Percentiles rank a stretch among this genome's conserved stretches.
Conservation (phyloP, 108 stramenopile species). For the Mediolabrus comicus region DNA sequence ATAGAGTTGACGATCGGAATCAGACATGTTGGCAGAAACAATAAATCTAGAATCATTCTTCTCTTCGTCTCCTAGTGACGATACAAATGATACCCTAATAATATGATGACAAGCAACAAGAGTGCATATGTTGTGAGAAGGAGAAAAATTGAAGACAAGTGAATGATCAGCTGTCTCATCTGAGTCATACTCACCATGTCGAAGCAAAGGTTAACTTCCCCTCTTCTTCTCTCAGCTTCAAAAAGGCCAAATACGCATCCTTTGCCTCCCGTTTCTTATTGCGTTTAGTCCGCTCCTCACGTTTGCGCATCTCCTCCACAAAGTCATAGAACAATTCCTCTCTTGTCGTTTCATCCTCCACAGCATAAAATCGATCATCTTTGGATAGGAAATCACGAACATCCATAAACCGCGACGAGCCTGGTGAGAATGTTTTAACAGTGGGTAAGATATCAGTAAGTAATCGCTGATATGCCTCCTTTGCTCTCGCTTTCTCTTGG, state of each 20-base stretch:
- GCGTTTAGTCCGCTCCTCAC: conserved; percentile 69
- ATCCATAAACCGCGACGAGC: conserved; percentile 53
- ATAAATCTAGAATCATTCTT: conserved; percentile 56
- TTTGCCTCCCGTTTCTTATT: conserved; percentile 69
- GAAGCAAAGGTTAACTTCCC: conserved; percentile 71
- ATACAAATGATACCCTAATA: conserved; percentile 53
- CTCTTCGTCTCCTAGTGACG: conserved; percentile 47
- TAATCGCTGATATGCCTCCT: conserved; percentile 68
- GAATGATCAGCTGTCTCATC: not conserved
- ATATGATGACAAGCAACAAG: not conserved
- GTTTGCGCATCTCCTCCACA: conserved; percentile 76
- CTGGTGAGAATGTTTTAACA: conserved; percentile 40
- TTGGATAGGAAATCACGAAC: conserved; percentile 62
- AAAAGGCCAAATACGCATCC: conserved; percentile 53
- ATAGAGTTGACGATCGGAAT: conserved; percentile 69
- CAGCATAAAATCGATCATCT: conserved; percentile 83
- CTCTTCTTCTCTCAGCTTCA: conserved; percentile 63
- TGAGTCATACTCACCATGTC: conserved; percentile 54
- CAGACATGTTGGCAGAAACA: conserved; percentile 52
- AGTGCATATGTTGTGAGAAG: not conserved
- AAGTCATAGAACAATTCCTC: conserved; percentile 76
- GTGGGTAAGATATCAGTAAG: conserved; percentile 62
- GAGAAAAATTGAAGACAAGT: not conserved
- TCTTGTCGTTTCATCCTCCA: conserved; percentile 66
- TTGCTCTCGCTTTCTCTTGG: conserved; percentile 70